Evolutionary conservation across 495 filamentous ascomycete genomes (phyloP).

Genomic region (Stereocaulon alpinum): DNA sequence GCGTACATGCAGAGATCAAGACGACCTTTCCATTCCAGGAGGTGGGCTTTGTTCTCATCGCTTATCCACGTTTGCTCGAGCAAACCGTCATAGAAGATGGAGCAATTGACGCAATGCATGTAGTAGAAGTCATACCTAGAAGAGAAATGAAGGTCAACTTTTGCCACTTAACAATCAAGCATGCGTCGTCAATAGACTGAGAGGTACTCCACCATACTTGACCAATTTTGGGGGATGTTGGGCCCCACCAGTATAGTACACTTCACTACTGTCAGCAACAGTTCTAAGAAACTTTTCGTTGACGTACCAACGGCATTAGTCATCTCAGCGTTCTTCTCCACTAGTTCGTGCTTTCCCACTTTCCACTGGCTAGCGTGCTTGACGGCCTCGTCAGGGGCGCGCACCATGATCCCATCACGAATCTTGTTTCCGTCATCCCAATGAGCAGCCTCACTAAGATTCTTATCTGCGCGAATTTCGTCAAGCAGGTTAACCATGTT

Average conservation of each 20-base stretch:
- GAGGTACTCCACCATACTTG: slow-evolving; percentile 35
- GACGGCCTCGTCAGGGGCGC: slow-evolving; percentile 54
- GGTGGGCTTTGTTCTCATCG: slow-evolving; percentile 44
- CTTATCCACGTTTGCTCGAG: slow-evolving; percentile 30
- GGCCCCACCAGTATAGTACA: slow-evolving; percentile 53
- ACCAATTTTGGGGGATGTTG: slow-evolving; percentile 50
- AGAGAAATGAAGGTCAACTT: background rate
- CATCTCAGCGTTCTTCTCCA: slow-evolving; percentile 68
- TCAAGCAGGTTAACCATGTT: slow-evolving; percentile 48
- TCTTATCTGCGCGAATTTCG: slow-evolving; percentile 44
- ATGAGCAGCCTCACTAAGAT: slow-evolving; percentile 39
- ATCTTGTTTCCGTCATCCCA: slow-evolving; percentile 52
- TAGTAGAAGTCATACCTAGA: slow-evolving; percentile 61
- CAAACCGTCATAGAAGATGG: slow-evolving; percentile 53
- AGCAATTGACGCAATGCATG: slow-evolving; percentile 56
- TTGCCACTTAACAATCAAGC: background rate
- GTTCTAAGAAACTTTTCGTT: slow-evolving; percentile 3
- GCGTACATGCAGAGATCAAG: slow-evolving; percentile 59
- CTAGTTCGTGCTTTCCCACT: slow-evolving; percentile 50
- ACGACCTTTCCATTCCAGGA: slow-evolving; percentile 68
- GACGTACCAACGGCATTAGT: slow-evolving; percentile 48
- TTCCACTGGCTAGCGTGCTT: slow-evolving; percentile 47
- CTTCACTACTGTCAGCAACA: slow-evolving; percentile 16
- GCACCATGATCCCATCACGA: slow-evolving; percentile 51
- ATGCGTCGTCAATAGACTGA: background rate